Percentiles rank a stretch among this genome's conserved stretches.
These are phyloP conservation scores for Wickerhamomyces subpelliculosus DNA, from an alignment of 805 yeast genomes.

Conservation along the genomic window DNA sequence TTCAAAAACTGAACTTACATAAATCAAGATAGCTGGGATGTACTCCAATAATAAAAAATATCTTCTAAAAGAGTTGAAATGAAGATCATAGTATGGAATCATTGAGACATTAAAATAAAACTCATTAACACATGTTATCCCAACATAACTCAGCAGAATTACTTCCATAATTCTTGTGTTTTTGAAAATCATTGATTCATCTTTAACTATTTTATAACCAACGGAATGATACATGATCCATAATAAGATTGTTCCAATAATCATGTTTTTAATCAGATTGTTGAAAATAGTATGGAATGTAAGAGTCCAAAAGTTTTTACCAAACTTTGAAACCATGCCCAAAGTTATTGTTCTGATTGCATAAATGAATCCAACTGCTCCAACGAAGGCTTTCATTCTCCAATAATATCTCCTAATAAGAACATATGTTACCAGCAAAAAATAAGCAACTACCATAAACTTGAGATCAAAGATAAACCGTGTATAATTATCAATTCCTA, in stretches of 20 bases:
- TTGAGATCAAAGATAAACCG: background rate
- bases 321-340: background rate
- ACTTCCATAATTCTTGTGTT: background rate
- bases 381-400: background rate
- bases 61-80: background rate
- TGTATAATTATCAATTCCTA: background rate
- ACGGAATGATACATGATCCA: background rate
- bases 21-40: background rate
- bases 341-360: background rate
- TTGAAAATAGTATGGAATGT: background rate
- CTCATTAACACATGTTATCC: background rate
- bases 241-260: background rate
- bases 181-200: constrained; percentile 1
- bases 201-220: background rate
- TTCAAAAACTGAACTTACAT: background rate
- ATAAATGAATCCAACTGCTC: background rate
- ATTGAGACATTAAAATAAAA: background rate
- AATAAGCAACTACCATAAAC: too few relatives aligned
- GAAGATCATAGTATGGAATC: background rate
- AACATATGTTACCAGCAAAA: background rate
- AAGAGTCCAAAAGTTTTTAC: background rate
- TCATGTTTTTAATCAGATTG: too few relatives aligned
- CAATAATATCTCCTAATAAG: background rate
- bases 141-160: background rate
- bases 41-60: background rate